Evolutionary conservation across 192 early-diverging fungal species (phyloP), one percentile per base, ranked within the genome.

Genomic region (Phlyctochytrium bullatum): DNA sequence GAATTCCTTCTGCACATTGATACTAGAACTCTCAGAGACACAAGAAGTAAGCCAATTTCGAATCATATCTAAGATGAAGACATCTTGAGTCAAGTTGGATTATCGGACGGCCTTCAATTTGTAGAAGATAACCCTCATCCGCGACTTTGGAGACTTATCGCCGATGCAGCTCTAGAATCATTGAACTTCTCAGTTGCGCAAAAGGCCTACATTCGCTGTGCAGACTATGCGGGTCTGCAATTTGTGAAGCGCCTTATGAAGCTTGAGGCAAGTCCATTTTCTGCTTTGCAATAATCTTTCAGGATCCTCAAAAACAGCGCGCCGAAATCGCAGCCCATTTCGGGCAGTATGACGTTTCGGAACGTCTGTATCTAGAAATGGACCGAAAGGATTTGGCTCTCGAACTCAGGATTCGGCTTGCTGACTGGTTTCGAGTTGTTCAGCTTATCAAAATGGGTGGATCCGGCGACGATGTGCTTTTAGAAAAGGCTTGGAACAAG

Each of bases 311-410:
- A n/a, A 86, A 82, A 40, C 80, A 87, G 59, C 53, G 61, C 0
- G 85, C 85, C 0, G 85, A 86, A 61, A 66, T 87, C 28, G 79
- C 77, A 14, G 69, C 75, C 14, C 83, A 77, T 61, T 82, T 79
- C 51, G 68, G 73, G 1, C 68, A 83, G 24, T 70, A 75, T 34
- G 83, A 85, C 16, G 33, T 64, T 14, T 80, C 85, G 0, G 85
- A 87, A 59, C 72, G 76, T 40, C 28, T 78, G 23, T 87, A 87
- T 36, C 53, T 85, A 20, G 82, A 83, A 34, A 78, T 80, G 78
- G 85, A 87, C 62, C 75, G 85, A 23, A 82, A 81, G 56, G 85
- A 87, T 64, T 67, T 87, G 2, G 85, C 85, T 2, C 73, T 87
- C 16, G 78, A 82, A 20, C 57, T 87, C 16, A 77, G 80, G 10